Evolutionary conservation across 148 eudicot species (phyloP).

Genomic region (Suaeda aralocaspica): DNA sequence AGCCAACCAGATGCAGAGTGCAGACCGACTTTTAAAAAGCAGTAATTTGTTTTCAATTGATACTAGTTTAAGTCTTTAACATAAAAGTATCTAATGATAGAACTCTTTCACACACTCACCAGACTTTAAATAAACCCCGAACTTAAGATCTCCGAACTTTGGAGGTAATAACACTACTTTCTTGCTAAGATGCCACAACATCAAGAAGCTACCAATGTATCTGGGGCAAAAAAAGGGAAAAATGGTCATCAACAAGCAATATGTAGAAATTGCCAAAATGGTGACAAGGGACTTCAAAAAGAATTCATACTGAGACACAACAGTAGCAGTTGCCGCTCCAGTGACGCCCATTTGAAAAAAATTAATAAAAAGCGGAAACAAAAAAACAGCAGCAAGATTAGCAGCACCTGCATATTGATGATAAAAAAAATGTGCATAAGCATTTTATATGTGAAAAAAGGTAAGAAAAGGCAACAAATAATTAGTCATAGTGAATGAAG

Average conservation of each 20-base stretch:
- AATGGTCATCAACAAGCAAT: slow-evolving; percentile 6
- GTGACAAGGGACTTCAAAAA: slow-evolving; percentile 7
- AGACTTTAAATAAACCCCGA: slow-evolving; percentile 78
- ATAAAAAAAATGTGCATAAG: neutral
- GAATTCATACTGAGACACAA: slow-evolving; percentile 76
- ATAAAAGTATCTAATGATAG: neutral
- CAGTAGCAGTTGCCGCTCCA: slow-evolving; percentile 92
- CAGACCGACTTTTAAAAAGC: neutral
- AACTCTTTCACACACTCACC: slow-evolving; percentile 43
- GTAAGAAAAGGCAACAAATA: neutral
- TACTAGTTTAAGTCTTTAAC: neutral
- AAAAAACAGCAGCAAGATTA: slow-evolving; percentile 65
- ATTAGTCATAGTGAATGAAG: no score
- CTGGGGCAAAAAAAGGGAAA: slow-evolving; percentile 26
- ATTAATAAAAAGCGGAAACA: slow-evolving; percentile 74
- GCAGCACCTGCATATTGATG: slow-evolving; percentile 59
- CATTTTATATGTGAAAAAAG: neutral
- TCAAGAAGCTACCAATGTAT: slow-evolving; percentile 61
- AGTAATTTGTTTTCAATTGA: neutral
- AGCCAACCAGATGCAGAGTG: neutral
- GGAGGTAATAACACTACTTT: slow-evolving; percentile 76
- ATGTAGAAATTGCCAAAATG: no score
- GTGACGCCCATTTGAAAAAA: slow-evolving; percentile 60
- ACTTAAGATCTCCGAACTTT: slow-evolving; percentile 58
- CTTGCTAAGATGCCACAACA: slow-evolving; percentile 69